phyloP scores from a whole-genome alignment of 345 rosid species.

The Isatis tinctoria region DNA sequence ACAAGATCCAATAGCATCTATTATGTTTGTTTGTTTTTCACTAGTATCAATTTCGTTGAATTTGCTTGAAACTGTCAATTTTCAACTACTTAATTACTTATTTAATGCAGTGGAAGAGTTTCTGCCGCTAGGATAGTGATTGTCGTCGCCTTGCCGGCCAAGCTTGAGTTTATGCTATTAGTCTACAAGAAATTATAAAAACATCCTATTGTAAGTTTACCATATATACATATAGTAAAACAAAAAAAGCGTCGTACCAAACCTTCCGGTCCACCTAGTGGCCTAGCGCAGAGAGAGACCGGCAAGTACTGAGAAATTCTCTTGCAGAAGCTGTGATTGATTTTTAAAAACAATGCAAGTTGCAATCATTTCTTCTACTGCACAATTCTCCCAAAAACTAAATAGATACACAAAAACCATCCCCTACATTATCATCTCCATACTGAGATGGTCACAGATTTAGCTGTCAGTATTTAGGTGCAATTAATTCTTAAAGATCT shows the following conservation, averaged over 20 bases:
- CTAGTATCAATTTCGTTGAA: background rate
- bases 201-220: background rate
- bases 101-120: background rate
- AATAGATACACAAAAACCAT: background rate
- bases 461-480: background rate
- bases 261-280: background rate
- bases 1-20: background rate
- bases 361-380: background rate
- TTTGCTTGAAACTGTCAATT: background rate
- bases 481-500: background rate
- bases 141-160: constrained; percentile 5
- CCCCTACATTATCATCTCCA: background rate
- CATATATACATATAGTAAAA: background rate
- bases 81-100: background rate
- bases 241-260: background rate
- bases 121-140: background rate
- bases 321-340: background rate
- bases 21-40: background rate
- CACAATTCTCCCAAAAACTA: background rate
- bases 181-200: background rate
- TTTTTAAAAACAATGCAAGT: constrained; percentile 1
- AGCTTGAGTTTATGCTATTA: too few species aligned
- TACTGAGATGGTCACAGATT: background rate
- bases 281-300: background rate
- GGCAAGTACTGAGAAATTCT: background rate